Conservation (phyloP, 495 filamentous ascomycete genomes). For the Parmelia sp. region DNA sequence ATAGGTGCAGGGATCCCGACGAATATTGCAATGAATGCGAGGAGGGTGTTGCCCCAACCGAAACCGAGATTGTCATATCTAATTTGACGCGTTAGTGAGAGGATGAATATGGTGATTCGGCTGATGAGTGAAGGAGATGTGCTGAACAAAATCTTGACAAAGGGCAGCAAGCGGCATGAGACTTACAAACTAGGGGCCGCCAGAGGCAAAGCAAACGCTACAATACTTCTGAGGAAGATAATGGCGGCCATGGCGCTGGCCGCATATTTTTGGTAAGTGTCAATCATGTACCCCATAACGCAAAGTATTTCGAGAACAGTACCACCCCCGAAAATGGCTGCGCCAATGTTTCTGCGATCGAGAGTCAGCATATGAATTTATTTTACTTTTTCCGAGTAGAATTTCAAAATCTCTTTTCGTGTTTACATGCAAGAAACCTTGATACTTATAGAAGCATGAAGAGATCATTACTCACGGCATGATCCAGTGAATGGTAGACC, state of each 20-base stretch:
- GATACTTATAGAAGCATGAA: conserved; percentile 13
- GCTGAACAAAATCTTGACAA: neutral
- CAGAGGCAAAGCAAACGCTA: conserved; percentile 39
- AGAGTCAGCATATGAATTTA: neutral
- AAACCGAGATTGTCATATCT: conserved; percentile 4
- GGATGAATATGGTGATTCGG: neutral
- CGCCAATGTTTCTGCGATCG: conserved; percentile 32
- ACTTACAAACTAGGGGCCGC: conserved; percentile 41
- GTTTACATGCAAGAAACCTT: neutral
- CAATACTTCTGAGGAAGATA: conserved; percentile 42
- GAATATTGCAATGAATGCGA: conserved; percentile 41
- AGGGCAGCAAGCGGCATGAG: conserved; percentile 15
- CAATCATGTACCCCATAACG: conserved; percentile 48
- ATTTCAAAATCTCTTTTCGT: neutral
- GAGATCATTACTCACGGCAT: conserved; percentile 39
- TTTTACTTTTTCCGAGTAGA: neutral
- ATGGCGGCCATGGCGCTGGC: conserved; percentile 42
- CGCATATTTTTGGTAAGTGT: conserved; percentile 42
- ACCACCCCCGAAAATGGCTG: conserved; percentile 44
- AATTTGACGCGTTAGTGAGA: conserved; percentile 35
- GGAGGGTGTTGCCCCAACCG: conserved; percentile 49
- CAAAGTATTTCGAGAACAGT: conserved; percentile 43
- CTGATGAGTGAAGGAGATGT: neutral
- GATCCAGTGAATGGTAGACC: conserved; percentile 46
- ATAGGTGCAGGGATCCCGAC: conserved; percentile 47